These are phyloP conservation scores for Sanghuangporus baumii DNA, from an alignment of 1,284 basidiomycete species.

Conservation along the genomic window DNA sequence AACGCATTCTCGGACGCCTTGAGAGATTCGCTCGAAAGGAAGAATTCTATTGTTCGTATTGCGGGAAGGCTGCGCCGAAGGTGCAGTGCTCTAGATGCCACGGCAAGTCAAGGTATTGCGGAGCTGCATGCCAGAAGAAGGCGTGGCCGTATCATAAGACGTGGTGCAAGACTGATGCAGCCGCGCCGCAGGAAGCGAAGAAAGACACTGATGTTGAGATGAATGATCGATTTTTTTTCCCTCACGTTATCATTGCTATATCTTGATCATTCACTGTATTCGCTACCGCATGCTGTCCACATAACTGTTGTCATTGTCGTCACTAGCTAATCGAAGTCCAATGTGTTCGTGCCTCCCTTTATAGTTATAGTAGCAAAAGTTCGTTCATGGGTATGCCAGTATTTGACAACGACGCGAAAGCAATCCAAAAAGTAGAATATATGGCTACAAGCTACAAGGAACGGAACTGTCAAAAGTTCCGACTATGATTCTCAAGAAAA, in stretches of 20 bases:
- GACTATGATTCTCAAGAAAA: not conserved
- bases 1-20: constrained; percentile 7
- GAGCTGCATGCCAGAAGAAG: constrained; percentile 2
- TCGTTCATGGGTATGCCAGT: no score
- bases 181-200: not conserved
- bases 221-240: not conserved
- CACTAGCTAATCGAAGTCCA: not conserved
- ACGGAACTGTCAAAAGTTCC: not conserved
- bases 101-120: constrained; percentile 4
- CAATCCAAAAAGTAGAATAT: not conserved
- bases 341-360: no score
- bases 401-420: no score
- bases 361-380: no score
- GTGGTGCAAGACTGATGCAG: constrained; percentile 13
- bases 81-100: constrained; percentile 8
- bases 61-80: constrained; percentile 6
- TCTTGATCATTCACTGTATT: no score
- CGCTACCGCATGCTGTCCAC: not conserved
- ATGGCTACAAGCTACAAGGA: not conserved
- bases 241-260: not conserved
- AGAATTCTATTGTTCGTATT: constrained; percentile 10
- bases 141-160: constrained; percentile 15
- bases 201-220: not conserved
- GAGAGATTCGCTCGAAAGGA: not conserved
- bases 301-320: not conserved